Evolutionary conservation across 768 basidiomycete genomes (phyloP).

Genomic region (Boletus vermiculosoides): DNA sequence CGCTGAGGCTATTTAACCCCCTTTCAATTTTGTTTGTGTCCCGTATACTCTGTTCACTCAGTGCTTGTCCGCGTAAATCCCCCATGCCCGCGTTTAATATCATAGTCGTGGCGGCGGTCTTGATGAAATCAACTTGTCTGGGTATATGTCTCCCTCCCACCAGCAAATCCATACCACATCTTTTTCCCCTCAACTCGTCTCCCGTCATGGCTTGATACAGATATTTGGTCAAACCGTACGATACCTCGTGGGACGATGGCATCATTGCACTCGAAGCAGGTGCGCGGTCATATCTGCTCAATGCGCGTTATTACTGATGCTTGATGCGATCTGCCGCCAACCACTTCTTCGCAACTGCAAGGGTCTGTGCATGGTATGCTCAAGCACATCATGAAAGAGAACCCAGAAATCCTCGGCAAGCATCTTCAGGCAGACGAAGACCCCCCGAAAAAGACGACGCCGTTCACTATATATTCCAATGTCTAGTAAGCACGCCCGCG

Average conservation of each 20-base stretch:
- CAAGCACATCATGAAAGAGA: constrained; percentile 51
- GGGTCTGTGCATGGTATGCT: constrained; percentile 88
- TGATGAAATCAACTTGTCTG: constrained; percentile 83
- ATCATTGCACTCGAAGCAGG: too few species aligned
- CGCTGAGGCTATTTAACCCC: too few species aligned
- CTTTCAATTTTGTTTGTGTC: too few species aligned
- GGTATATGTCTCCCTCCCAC: too few species aligned
- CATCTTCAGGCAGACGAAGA: constrained; percentile 8
- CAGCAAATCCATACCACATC: too few species aligned
- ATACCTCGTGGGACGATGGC: too few species aligned
- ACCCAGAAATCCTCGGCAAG: constrained; percentile 54
- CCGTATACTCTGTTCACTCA: too few species aligned
- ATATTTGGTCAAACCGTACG: too few species aligned
- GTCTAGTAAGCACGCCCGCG: constrained; percentile 24
- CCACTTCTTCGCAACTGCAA: constrained; percentile 28
- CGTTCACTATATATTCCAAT: constrained; percentile 30
- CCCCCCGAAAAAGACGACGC: constrained; percentile 17
- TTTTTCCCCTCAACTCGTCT: too few species aligned
- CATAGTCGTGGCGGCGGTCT: constrained; percentile 86
- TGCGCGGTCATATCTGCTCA: background rate
- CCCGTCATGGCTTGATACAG: too few species aligned
- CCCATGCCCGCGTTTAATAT: constrained; percentile 63
- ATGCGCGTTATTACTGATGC: background rate
- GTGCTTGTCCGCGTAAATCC: too few species aligned
- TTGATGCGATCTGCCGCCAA: too few species aligned